Conservation (phyloP, 495 filamentous ascomycete species). For the Cetradonia linearis region DNA sequence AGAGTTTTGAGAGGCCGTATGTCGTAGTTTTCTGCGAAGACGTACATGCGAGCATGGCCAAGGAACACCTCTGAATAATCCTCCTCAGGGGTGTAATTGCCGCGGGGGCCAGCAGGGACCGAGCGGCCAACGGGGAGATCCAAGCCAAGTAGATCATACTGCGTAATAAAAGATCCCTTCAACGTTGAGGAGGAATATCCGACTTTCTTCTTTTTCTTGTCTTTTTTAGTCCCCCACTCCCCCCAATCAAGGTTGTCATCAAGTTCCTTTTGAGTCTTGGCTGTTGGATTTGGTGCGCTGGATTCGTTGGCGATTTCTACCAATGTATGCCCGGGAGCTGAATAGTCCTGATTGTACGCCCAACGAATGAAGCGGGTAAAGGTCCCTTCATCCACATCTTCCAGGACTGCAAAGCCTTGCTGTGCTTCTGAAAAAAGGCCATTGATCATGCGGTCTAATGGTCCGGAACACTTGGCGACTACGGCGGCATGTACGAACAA, state of each 20-base stretch:
- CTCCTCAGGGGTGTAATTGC: conserved; percentile 18
- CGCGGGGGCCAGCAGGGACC: not conserved
- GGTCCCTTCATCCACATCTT: conserved; percentile 11
- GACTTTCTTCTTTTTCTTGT: conserved; percentile 1
- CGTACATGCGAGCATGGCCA: conserved; percentile 33
- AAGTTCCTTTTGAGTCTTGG: not conserved
- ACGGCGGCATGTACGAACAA: conserved; percentile 12
- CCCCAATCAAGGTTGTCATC: not conserved
- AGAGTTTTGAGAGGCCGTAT: conserved; percentile 30
- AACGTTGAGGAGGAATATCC: not conserved
- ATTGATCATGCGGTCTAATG: conserved; percentile 19
- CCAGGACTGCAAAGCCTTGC: conserved; percentile 14
- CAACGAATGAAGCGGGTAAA: conserved; percentile 14
- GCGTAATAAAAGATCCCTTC: conserved; percentile 1
- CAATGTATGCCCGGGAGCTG: not conserved
- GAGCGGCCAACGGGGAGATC: not conserved
- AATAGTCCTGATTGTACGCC: conserved; percentile 10
- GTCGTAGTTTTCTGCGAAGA: conserved; percentile 33
- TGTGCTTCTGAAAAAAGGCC: conserved; percentile 15
- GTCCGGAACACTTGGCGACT: conserved; percentile 7
- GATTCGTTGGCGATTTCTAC: not conserved
- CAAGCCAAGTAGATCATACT: not conserved
- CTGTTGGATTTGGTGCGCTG: not conserved
- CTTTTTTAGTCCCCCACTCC: not conserved
- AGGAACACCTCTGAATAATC: conserved; percentile 34